Percentiles rank a stretch among this genome's conserved stretches.
Conservation (phyloP, 441 rosid genomes). For the Aleurites moluccanus region DNA sequence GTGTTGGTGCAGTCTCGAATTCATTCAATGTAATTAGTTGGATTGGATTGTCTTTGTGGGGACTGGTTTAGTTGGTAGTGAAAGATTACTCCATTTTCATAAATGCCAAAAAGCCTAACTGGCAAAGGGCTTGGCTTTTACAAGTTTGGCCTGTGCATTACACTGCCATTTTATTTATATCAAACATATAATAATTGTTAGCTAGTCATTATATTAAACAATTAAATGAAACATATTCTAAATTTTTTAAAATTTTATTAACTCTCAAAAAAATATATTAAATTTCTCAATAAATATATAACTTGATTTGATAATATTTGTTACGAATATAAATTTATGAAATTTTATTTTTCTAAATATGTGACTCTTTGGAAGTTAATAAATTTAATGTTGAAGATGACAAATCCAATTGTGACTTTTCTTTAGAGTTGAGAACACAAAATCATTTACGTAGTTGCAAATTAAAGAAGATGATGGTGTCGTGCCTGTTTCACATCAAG, state of each 20-base stretch:
- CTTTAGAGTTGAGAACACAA: not conserved
- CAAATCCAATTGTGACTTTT: conserved; percentile 1
- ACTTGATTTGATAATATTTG: no score
- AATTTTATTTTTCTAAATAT: no score
- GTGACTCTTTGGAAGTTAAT: no score
- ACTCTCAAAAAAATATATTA: no score
- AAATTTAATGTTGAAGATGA: not conserved
- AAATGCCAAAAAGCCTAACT: not conserved
- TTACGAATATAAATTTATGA: no score
- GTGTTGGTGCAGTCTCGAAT: not conserved
- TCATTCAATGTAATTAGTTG: not conserved
- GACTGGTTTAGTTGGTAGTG: not conserved
- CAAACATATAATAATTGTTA: no score
- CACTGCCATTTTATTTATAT: not conserved
- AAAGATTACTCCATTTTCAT: not conserved
- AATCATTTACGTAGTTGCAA: not conserved
- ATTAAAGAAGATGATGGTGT: not conserved
- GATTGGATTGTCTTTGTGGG: not conserved
- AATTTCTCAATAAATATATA: no score
- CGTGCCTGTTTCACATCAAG: not conserved
- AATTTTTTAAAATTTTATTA: no score
- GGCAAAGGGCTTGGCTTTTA: not conserved
- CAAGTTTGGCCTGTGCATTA: not conserved
- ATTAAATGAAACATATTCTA: no score
- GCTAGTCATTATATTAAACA: no score